A percentile compares a stretch with the other conserved stretches of the same genome.
These are phyloP conservation scores for Lojkania enalia DNA, from an alignment of 2,329 filamentous ascomycete species.

Conservation along the genomic window DNA sequence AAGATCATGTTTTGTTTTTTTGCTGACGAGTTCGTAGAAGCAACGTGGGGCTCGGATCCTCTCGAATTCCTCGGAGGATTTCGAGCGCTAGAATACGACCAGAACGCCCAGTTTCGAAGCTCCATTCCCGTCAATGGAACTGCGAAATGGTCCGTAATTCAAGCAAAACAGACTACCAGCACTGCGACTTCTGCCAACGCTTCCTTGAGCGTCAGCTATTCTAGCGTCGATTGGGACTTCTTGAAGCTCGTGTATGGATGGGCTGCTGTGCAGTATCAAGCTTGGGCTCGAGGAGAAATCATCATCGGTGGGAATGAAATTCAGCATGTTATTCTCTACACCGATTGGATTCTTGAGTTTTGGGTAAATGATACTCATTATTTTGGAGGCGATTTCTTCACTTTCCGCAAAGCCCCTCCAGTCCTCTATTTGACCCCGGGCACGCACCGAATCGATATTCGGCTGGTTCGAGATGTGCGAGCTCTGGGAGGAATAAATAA, in stretches of 20 bases:
- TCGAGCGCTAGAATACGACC: conserved; percentile 49
- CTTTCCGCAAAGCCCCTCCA: conserved; percentile 54
- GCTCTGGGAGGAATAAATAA: conserved; percentile 57
- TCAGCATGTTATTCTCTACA: conserved; percentile 49
- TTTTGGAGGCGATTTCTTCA: conserved; percentile 63
- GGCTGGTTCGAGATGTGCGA: conserved; percentile 60
- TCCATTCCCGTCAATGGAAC: conserved; percentile 56
- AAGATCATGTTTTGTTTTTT: no score
- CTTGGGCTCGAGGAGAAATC: conserved; percentile 59
- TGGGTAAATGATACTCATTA: conserved; percentile 56
- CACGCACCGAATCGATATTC: conserved; percentile 55
- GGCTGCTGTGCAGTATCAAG: conserved; percentile 62
- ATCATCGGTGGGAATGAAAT: conserved; percentile 40
- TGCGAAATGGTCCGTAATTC: conserved; percentile 52
- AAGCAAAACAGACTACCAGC: conserved; percentile 35
- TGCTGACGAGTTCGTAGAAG: conserved; percentile 46
- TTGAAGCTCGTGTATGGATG: conserved; percentile 61
- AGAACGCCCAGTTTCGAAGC: conserved; percentile 51
- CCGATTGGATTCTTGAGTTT: conserved; percentile 56
- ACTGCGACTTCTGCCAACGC: conserved; percentile 37
- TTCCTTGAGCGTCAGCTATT: conserved; percentile 52
- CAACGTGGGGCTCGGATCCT: conserved; percentile 62
- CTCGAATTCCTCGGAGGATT: conserved; percentile 59
- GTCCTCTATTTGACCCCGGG: conserved; percentile 56
- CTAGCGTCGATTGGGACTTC: conserved; percentile 57